These are phyloP conservation scores for Coprinellus aureogranulatus DNA, from an alignment of 768 basidiomycete species.

Conservation along the genomic window DNA sequence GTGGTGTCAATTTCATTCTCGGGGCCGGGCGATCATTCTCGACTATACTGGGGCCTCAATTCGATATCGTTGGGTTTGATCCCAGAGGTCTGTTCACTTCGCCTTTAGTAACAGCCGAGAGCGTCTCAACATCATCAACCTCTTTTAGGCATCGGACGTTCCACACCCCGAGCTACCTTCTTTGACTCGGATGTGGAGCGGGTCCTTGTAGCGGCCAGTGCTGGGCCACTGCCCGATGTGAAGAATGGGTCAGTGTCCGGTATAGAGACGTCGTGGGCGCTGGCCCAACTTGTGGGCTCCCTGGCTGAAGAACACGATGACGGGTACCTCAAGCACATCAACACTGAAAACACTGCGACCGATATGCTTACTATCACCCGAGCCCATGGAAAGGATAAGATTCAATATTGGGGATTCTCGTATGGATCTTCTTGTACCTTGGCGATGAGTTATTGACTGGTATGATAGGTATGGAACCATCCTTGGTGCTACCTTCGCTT, in stretches of 20 bases:
- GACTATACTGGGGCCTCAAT: conserved; percentile 37
- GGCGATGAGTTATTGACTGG: not conserved
- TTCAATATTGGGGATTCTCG: conserved; percentile 35
- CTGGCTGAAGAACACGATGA: conserved; percentile 31
- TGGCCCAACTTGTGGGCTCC: conserved; percentile 26
- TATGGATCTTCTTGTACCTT: conserved; percentile 7
- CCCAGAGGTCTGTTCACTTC: conserved; percentile 34
- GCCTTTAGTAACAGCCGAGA: too few relatives aligned
- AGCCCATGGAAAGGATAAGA: conserved; percentile 28
- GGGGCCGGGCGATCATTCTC: conserved; percentile 23
- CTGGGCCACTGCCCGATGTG: conserved; percentile 1
- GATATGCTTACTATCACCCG: conserved; percentile 37
- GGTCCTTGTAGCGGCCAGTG: conserved; percentile 19
- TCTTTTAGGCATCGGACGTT: conserved; percentile 30
- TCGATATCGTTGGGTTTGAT: conserved; percentile 48
- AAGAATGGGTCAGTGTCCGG: conserved; percentile 23
- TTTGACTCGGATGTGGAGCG: conserved; percentile 36
- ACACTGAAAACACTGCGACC: conserved; percentile 34
- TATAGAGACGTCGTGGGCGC: conserved; percentile 31
- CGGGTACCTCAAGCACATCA: conserved; percentile 29
- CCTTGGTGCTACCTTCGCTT: conserved; percentile 21
- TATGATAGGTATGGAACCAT: conserved; percentile 17
- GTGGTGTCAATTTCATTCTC: conserved; percentile 33
- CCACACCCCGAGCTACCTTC: conserved; percentile 33
- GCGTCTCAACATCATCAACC: too few relatives aligned